These are phyloP conservation scores for Sclerotiophoma versabilis DNA, from an alignment of 2,329 filamentous ascomycete genomes.

Conservation along the genomic window DNA sequence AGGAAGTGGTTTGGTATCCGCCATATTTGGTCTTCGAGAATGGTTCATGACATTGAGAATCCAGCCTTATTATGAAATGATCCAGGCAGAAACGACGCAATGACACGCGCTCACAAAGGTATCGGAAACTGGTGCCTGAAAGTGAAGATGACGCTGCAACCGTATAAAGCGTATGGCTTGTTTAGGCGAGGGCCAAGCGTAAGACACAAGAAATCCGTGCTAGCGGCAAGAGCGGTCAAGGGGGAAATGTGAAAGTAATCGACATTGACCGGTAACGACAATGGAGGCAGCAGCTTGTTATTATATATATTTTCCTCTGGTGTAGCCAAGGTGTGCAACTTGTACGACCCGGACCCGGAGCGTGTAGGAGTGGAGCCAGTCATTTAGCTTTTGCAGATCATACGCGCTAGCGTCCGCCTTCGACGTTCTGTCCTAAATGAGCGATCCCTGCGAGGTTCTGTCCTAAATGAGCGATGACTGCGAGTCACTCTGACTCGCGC, in stretches of 20 bases:
- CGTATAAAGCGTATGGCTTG: not conserved
- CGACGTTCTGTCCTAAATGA: constrained; percentile 1
- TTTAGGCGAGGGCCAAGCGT: constrained; percentile 9
- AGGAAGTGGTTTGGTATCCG: not conserved
- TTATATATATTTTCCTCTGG: not conserved
- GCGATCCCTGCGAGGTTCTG: constrained; percentile 2
- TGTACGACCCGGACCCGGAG: not conserved
- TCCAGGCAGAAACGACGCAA: constrained; percentile 2
- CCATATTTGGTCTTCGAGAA: not conserved
- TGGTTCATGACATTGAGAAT: not conserved
- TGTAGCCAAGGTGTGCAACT: not conserved
- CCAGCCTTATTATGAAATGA: not conserved
- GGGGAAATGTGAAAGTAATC: not conserved
- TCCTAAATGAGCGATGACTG: not conserved
- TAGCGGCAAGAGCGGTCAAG: not conserved
- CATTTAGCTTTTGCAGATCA: not conserved
- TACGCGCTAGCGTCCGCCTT: not conserved
- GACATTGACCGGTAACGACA: not conserved
- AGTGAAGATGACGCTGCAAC: not conserved
- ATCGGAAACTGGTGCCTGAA: constrained; percentile 9
- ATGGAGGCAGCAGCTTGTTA: not conserved
- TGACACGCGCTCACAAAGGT: constrained; percentile 1
- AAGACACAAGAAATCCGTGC: not conserved
- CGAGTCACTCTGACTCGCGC: not conserved
- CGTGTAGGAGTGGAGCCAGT: not conserved